phyloP scores from a whole-genome alignment of 495 filamentous ascomycete genomes.

The Podospora australis region DNA sequence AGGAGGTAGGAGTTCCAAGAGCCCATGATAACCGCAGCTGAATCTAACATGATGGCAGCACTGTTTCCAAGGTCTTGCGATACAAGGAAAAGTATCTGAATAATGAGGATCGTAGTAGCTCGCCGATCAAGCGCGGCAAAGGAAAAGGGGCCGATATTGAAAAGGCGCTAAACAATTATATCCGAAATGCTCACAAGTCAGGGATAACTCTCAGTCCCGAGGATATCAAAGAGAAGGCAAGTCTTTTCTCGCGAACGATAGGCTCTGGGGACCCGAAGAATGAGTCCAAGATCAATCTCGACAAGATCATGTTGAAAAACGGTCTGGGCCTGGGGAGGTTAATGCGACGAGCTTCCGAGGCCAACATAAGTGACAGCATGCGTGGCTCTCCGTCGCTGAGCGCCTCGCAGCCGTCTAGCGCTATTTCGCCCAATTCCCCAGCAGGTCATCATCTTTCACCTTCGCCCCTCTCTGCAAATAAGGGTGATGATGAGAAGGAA shows the following conservation, averaged over 20 bases:
- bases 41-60: constrained; percentile 49
- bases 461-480: constrained; percentile 59
- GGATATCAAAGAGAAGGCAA: constrained; percentile 80
- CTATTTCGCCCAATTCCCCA: constrained; percentile 69
- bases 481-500: constrained; percentile 59
- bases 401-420: constrained; percentile 59
- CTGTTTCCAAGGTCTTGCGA: constrained; percentile 93
- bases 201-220: constrained; percentile 73
- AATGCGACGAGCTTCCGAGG: constrained; percentile 64
- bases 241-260: constrained; percentile 72
- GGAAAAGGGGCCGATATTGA: constrained; percentile 94
- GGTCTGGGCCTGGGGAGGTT: constrained; percentile 58
- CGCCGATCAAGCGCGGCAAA: constrained; percentile 83
- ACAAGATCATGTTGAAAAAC: constrained; percentile 96
- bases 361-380: constrained; percentile 54
- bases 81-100: constrained; percentile 96
- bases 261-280: constrained; percentile 65
- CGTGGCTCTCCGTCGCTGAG: constrained; percentile 48
- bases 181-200: constrained; percentile 69
- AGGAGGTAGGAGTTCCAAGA: constrained; percentile 63
- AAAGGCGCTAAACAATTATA: constrained; percentile 86
- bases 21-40: background rate
- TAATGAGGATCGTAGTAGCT: constrained; percentile 77
- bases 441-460: constrained; percentile 54
- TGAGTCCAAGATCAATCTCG: constrained; percentile 77